Base-by-base conservation (phyloP, 2,329 filamentous ascomycete species). In the Fusarium sp. region DNA sequence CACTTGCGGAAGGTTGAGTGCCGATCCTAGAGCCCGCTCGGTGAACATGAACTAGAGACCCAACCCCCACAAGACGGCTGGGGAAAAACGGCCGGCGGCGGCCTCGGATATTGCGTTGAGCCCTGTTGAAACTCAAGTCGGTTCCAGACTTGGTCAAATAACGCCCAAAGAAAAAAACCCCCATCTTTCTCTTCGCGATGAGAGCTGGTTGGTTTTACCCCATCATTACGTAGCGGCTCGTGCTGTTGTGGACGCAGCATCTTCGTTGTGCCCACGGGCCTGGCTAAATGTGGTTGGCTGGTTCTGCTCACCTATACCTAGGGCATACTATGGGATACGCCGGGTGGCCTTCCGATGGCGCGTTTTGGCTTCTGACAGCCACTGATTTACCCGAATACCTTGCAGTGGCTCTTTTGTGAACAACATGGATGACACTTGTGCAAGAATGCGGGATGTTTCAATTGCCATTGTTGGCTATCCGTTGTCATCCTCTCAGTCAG, bases 141-240 rank as follows among this genome's bases (percentile, higher is more conserved):
- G 43, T 36, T 34, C 55, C 27, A 30, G 34, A 47, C 27, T 46
- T 27, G 36, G 40, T 11, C 37, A 44, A 52, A 53, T 52, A 44
- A 54, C 54, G 37, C 27, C n/a, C n/a, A n/a, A n/a, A n/a, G n/a
- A n/a, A n/a, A 62, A 23, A 52, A 15, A 48, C 59, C 68, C 66
- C 68, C 66, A 54, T 50, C 62, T 36, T 56, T 34, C 47, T 73
- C 58, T 56, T 66, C 65, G 62, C 67, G 65, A 62, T 61, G 60
- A 28, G 50, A 47, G 46, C 46, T 54, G 61, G 31, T 51, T 59
- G 12, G 31, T 46, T 68, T 65, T 73, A 62, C 66, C 62, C 68
- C 66, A 72, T 73, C 62, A 72, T 72, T 70, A 73, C 66, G 71
- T 73, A 73, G 61, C 53, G 41, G 39, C 47, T 53, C 60, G 18